Conservation (phyloP, 495 filamentous ascomycete species). For the Achaetomiella virescens region DNA sequence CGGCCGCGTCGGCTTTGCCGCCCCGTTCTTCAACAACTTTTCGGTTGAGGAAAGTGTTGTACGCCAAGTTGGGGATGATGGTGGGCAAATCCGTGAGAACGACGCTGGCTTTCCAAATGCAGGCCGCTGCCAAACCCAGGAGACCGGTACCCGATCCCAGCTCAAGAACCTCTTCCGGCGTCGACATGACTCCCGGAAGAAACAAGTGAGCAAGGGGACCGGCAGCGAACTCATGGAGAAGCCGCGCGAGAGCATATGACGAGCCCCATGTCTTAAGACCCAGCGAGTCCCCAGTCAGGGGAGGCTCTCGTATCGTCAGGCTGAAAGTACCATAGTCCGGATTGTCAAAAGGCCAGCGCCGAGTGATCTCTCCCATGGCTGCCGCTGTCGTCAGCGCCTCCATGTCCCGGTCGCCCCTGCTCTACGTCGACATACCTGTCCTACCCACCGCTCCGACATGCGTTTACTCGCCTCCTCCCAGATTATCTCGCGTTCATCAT, state of each 20-base stretch:
- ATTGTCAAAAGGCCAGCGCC: constrained; percentile 59
- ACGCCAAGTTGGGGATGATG: constrained; percentile 39
- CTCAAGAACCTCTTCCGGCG: constrained; percentile 42
- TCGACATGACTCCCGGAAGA: constrained; percentile 1
- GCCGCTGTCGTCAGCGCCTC: constrained; percentile 1
- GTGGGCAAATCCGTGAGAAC: constrained; percentile 41
- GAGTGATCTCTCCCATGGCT: constrained; percentile 74
- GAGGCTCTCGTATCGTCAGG: constrained; percentile 74
- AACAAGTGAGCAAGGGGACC: constrained; percentile 37
- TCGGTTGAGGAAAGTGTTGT: constrained; percentile 37
- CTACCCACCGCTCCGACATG: constrained; percentile 81
- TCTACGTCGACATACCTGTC: constrained; percentile 26
- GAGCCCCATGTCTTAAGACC: constrained; percentile 92
- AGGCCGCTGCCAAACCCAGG: constrained; percentile 48
- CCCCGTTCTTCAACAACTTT: constrained; percentile 28
- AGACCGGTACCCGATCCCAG: constrained; percentile 62
- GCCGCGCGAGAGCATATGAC: constrained; percentile 76
- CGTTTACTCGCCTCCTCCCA: constrained; percentile 75
- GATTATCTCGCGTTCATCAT: constrained; percentile 63
- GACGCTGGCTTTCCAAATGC: constrained; percentile 37
- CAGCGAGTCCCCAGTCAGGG: constrained; percentile 77
- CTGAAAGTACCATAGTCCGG: constrained; percentile 38
- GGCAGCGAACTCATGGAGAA: constrained; percentile 46
- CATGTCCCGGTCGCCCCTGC: too few species aligned
- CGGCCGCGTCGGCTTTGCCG: constrained; percentile 31